Conservation (phyloP, 2,329 filamentous ascomycete genomes). For the Trichoderma aggressivum region DNA sequence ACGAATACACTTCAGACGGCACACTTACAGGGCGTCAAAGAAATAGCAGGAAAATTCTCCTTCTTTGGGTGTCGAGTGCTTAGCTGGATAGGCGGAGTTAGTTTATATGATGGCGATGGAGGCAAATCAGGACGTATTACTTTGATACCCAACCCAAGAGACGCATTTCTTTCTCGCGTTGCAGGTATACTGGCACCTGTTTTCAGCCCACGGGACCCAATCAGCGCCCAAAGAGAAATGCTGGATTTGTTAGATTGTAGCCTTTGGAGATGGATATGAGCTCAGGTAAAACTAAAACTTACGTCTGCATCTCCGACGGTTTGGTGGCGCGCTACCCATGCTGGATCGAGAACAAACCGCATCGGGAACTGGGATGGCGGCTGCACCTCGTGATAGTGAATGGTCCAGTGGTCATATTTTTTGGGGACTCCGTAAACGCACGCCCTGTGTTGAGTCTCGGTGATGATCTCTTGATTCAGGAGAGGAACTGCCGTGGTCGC, state of each 20-base stretch:
- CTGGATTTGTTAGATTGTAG: neutral
- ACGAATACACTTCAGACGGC: neutral
- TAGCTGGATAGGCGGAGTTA: neutral
- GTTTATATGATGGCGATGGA: neutral
- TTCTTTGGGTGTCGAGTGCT: neutral
- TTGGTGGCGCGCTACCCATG: slow-evolving; percentile 13
- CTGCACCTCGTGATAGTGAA: slow-evolving; percentile 17
- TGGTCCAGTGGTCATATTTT: neutral
- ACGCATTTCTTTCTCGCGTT: slow-evolving; percentile 17
- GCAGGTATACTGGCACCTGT: slow-evolving; percentile 22
- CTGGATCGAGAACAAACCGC: slow-evolving; percentile 12
- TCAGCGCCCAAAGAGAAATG: slow-evolving; percentile 7
- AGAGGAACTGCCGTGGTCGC: neutral
- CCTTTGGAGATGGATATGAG: neutral
- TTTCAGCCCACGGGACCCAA: slow-evolving; percentile 13
- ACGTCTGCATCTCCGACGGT: slow-evolving; percentile 1
- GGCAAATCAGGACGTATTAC: neutral
- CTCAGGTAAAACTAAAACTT: neutral
- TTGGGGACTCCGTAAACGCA: slow-evolving; percentile 15
- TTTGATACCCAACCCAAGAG: slow-evolving; percentile 19
- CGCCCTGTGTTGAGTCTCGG: neutral
- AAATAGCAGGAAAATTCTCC: slow-evolving; percentile 17
- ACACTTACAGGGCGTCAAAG: slow-evolving; percentile 20
- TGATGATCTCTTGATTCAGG: neutral
- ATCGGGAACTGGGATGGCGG: neutral